Conservation (phyloP, 2,329 filamentous ascomycete species). For the Hypoxylon sp. region DNA sequence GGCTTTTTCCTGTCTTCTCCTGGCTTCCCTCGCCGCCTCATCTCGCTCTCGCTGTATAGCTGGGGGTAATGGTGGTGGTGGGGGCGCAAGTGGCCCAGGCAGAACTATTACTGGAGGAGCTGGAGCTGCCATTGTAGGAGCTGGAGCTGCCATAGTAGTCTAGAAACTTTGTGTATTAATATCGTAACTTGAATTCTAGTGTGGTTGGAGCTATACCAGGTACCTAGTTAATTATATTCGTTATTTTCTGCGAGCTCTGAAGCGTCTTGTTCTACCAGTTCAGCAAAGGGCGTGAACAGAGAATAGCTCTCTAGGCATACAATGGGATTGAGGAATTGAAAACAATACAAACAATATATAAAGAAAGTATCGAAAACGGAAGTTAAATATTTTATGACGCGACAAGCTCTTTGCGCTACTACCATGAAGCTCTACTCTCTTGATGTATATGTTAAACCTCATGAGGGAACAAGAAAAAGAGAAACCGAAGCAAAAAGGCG, state of each 20-base stretch:
- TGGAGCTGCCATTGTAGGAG: neutral
- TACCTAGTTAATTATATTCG: neutral
- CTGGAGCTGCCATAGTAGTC: neutral
- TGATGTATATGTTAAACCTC: neutral
- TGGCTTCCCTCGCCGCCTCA: constrained; percentile 7
- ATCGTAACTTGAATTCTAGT: neutral
- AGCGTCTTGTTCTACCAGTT: neutral
- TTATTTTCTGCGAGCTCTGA: neutral
- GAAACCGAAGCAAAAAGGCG: neutral
- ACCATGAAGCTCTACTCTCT: neutral
- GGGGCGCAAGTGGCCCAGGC: neutral
- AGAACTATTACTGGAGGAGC: neutral
- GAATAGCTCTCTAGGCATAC: neutral
- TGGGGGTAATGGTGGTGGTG: neutral
- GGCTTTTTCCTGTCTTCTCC: constrained; percentile 26
- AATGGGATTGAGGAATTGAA: neutral
- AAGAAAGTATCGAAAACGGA: neutral
- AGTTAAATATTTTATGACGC: neutral
- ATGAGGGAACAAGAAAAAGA: neutral
- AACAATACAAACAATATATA: neutral
- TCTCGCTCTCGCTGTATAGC: neutral
- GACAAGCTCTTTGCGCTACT: neutral
- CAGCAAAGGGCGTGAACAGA: neutral
- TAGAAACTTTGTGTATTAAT: neutral
- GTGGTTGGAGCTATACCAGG: neutral